Percentiles rank a stretch among this genome's conserved stretches.
Conservation (phyloP, 1,139 yeast species). For the Suhomyces atakaporum region DNA sequence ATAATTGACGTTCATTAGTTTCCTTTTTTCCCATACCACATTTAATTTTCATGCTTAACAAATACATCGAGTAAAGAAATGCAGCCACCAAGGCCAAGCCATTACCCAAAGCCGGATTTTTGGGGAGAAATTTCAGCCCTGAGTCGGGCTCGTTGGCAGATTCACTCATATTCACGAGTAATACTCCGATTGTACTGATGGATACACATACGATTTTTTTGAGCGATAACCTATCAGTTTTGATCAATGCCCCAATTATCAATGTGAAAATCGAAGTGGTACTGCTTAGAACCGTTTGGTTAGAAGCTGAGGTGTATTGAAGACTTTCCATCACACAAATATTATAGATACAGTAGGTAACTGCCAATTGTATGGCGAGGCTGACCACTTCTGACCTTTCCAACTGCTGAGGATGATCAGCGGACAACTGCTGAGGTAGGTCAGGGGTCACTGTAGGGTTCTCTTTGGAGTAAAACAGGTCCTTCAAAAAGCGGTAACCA, state of each 20-base stretch:
- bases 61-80: conserved; percentile 47
- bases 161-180: conserved; percentile 47
- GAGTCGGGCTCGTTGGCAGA: conserved; percentile 20
- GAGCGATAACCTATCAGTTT: conserved; percentile 45
- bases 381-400: conserved; percentile 30
- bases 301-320: conserved; percentile 54
- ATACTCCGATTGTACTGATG: conserved; percentile 48
- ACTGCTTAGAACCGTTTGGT: conserved; percentile 53
- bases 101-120: conserved; percentile 49
- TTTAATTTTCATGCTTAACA: conserved; percentile 44
- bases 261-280: conserved; percentile 55
- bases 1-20: conserved; percentile 49
- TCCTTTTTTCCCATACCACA: conserved; percentile 47
- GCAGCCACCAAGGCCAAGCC: conserved; percentile 49
- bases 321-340: conserved; percentile 42
- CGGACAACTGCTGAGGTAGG: neutral
- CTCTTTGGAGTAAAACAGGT: neutral
- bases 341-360: conserved; percentile 47
- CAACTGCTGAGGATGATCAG: conserved; percentile 5
- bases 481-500: conserved; percentile 4
- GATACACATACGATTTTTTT: conserved; percentile 47
- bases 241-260: conserved; percentile 40
- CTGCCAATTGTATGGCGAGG: conserved; percentile 42
- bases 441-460: neutral
- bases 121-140: conserved; percentile 32